phyloP scores from a whole-genome alignment of 371 early-diverging fungal species.

The Mortierella sp. region DNA sequence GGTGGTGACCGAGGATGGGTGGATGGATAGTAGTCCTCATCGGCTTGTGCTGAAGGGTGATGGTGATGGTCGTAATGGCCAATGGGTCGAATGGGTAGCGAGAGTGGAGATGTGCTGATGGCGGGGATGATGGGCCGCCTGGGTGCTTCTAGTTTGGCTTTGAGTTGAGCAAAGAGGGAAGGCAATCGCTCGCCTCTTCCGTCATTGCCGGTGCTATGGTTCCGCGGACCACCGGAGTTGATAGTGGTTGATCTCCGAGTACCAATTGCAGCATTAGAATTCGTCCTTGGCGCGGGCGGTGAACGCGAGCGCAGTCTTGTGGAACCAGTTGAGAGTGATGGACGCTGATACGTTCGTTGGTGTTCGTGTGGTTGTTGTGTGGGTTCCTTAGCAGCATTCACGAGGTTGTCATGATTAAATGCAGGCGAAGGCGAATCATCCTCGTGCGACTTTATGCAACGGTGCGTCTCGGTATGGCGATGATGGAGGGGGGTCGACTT shows the following conservation, averaged over 20 bases:
- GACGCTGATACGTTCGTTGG: conserved; percentile 2
- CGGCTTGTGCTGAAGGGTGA: too few relatives aligned
- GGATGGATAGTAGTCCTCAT: background rate
- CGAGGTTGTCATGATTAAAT: background rate
- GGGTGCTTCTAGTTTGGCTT: conserved; percentile 38
- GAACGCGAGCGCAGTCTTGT: conserved; percentile 7
- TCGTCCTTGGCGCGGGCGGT: conserved; percentile 1
- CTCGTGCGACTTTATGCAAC: background rate
- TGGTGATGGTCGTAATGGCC: background rate
- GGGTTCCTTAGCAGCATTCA: background rate
- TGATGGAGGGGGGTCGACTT: conserved; percentile 12
- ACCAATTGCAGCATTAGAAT: background rate
- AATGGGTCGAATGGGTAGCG: background rate
- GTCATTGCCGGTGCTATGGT: too few relatives aligned
- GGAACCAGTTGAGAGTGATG: background rate
- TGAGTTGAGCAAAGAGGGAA: conserved; percentile 36
- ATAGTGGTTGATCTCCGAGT: conserved; percentile 16
- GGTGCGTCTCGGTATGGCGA: background rate
- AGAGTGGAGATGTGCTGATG: conserved; percentile 23
- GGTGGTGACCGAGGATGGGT: background rate
- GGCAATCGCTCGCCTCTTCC: conserved; percentile 18
- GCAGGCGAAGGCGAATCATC: background rate
- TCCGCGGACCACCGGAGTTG: conserved; percentile 22
- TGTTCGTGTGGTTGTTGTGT: background rate
- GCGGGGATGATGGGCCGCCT: conserved; percentile 24